Evolutionary conservation across 2,329 filamentous ascomycete genomes (phyloP).

Genomic region (Trichoderma gracile): DNA sequence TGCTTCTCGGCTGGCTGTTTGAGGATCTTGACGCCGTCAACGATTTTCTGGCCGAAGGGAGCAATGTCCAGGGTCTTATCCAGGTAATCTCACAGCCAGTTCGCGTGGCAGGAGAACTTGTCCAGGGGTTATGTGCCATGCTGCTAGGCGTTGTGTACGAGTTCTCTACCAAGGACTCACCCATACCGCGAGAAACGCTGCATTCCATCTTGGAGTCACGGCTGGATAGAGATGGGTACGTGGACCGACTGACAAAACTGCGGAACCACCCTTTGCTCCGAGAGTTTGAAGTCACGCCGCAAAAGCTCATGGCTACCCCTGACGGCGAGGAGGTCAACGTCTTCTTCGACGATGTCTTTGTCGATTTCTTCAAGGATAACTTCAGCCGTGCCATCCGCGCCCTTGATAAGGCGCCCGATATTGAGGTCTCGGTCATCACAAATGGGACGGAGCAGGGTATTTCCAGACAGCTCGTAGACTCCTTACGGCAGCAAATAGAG

Average conservation of each 20-base stretch:
- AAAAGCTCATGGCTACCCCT: conserved; percentile 57
- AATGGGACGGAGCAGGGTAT: conserved; percentile 86
- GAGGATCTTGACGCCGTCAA: conserved; percentile 90
- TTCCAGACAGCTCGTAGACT: conserved; percentile 90
- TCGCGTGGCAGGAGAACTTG: conserved; percentile 61
- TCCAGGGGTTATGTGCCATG: conserved; percentile 81
- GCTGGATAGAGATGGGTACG: conserved; percentile 83
- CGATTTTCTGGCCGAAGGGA: conserved; percentile 88
- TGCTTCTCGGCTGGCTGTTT: conserved; percentile 86
- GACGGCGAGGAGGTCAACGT: conserved; percentile 68
- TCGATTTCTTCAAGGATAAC: conserved; percentile 95
- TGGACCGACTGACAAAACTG: conserved; percentile 76
- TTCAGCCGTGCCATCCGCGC: conserved; percentile 82
- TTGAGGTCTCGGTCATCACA: conserved; percentile 78
- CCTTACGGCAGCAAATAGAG: conserved; percentile 73
- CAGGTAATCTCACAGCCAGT: conserved; percentile 66
- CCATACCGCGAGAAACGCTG: conserved; percentile 77
- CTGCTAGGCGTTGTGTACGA: conserved; percentile 90
- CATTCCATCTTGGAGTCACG: conserved; percentile 75
- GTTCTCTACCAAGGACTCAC: conserved; percentile 96
- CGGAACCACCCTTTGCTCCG: conserved; percentile 76
- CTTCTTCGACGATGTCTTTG: conserved; percentile 81
- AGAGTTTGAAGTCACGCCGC: conserved; percentile 84
- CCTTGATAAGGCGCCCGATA: conserved; percentile 85
- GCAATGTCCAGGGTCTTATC: conserved; percentile 83